A percentile compares a stretch with the other conserved stretches of the same genome.
Evolutionary conservation across 1,284 basidiomycete species (phyloP).

Genomic region (Boletellus deceptivus): DNA sequence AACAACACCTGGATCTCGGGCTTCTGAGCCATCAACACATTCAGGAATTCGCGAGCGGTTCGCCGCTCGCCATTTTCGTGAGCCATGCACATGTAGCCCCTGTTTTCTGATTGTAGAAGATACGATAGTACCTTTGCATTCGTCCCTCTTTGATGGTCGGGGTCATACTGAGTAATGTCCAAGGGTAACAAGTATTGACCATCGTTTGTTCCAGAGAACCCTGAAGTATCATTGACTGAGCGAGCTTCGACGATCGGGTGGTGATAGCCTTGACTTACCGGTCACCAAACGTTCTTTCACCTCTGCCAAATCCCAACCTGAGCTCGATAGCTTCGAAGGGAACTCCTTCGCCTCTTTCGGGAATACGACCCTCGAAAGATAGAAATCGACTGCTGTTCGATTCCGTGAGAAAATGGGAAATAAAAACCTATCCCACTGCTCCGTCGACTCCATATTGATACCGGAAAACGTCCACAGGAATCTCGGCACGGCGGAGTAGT

Average conservation of each 20-base stretch:
- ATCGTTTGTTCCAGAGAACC: constrained; percentile 61
- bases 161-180: constrained; percentile 45
- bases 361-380: constrained; percentile 46
- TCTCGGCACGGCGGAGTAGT: constrained; percentile 23
- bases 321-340: constrained; percentile 37
- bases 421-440: constrained; percentile 33
- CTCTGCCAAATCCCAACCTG: background rate
- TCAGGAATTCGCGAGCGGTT: constrained; percentile 35
- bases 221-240: constrained; percentile 31
- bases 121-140: constrained; percentile 51
- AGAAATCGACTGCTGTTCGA: constrained; percentile 43
- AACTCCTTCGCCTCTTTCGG: constrained; percentile 49
- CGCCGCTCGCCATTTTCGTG: constrained; percentile 20
- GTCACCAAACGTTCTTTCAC: constrained; percentile 28
- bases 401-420: constrained; percentile 40
- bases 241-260: no score
- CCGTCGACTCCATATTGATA: constrained; percentile 28
- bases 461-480: constrained; percentile 28
- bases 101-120: constrained; percentile 46
- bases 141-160: constrained; percentile 41
- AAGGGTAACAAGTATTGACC: constrained; percentile 47
- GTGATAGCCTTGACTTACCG: constrained; percentile 8
- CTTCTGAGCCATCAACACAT: constrained; percentile 31
- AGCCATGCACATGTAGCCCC: constrained; percentile 34
- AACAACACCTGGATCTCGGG: constrained; percentile 45